phyloP scores from a whole-genome alignment of 2,329 filamentous ascomycete species.

The Blumeria graminis region DNA sequence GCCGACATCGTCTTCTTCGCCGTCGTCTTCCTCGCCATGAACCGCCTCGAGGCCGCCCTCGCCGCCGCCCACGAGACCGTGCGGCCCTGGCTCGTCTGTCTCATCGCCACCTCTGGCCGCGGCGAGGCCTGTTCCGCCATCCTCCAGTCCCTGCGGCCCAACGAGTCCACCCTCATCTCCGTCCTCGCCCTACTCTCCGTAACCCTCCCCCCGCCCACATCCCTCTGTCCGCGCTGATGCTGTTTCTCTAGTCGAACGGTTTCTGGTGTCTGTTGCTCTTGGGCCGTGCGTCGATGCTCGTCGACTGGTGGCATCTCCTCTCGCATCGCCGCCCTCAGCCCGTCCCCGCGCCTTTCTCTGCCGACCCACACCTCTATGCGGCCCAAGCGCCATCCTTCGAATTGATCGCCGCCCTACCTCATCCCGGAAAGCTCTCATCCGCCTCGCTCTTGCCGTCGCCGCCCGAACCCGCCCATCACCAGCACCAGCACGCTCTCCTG shows the following conservation, averaged over 20 bases:
- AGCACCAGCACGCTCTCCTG: too few relatives aligned
- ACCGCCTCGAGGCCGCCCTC: constrained; percentile 28
- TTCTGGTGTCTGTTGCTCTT: constrained; percentile 68
- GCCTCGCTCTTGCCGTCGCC: too few relatives aligned
- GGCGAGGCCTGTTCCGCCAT: constrained; percentile 40
- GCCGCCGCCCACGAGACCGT: constrained; percentile 22
- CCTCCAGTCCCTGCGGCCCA: constrained; percentile 40
- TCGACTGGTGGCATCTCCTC: constrained; percentile 49
- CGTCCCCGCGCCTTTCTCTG: too few relatives aligned
- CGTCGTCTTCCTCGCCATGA: constrained; percentile 69
- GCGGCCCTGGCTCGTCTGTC: constrained; percentile 44
- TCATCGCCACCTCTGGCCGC: constrained; percentile 31
- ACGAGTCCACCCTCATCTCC: constrained; percentile 52
- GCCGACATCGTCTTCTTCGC: constrained; percentile 86
- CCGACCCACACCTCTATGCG: too few relatives aligned
- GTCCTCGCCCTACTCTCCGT: constrained; percentile 65
- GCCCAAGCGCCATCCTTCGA: too few relatives aligned
- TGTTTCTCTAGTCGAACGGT: constrained; percentile 39
- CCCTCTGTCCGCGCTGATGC: constrained; percentile 3
- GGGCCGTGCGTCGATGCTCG: constrained; percentile 62
- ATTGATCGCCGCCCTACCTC: too few relatives aligned
- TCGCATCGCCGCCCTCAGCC: too few relatives aligned
- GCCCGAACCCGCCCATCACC: too few relatives aligned
- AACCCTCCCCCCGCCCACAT: constrained; percentile 16
- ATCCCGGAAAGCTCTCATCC: too few relatives aligned